Evolutionary conservation across 2,329 filamentous ascomycete species (phyloP).

Genomic region (Aspergillus terreus): DNA sequence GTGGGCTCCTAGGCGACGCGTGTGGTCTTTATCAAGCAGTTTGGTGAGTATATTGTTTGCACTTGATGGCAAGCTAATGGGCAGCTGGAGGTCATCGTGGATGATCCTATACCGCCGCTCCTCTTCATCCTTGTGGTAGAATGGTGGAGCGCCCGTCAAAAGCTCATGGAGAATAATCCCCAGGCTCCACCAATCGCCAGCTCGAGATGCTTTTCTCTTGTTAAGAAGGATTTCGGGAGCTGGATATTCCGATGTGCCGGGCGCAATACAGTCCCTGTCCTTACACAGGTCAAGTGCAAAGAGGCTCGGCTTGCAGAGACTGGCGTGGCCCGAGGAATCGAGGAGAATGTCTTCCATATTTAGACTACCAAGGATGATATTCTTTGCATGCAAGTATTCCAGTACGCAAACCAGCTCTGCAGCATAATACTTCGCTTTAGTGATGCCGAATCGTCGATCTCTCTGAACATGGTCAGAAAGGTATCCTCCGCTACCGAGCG

Average conservation of each 20-base stretch:
- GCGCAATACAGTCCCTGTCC: constrained; percentile 7
- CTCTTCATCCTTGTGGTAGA: constrained; percentile 4
- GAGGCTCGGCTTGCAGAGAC: constrained; percentile 13
- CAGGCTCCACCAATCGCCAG: constrained; percentile 12
- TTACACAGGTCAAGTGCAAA: constrained; percentile 8
- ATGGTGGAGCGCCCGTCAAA: constrained; percentile 1
- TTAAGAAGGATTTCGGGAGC: constrained; percentile 9
- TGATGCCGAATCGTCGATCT: constrained; percentile 8
- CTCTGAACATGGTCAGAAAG: constrained; percentile 13
- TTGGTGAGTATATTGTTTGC: constrained; percentile 2
- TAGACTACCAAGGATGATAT: constrained; percentile 11
- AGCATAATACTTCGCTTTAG: constrained; percentile 11
- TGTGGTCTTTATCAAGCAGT: constrained; percentile 6
- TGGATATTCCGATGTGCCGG: constrained; percentile 10
- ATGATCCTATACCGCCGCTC: constrained; percentile 4
- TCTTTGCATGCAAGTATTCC: constrained; percentile 14
- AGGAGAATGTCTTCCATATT: constrained; percentile 12
- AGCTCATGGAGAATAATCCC: constrained; percentile 14
- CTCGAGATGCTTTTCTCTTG: constrained; percentile 4
- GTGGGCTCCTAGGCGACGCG: constrained; percentile 6
- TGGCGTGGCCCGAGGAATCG: constrained; percentile 15
- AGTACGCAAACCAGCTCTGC: constrained; percentile 14
- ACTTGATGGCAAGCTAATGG: not conserved
- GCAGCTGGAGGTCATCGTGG: constrained; percentile 2
- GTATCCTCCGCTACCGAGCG: constrained; percentile 13